Conservation (phyloP, 2,329 filamentous ascomycete genomes). For the Coniochaeta prunicola region DNA sequence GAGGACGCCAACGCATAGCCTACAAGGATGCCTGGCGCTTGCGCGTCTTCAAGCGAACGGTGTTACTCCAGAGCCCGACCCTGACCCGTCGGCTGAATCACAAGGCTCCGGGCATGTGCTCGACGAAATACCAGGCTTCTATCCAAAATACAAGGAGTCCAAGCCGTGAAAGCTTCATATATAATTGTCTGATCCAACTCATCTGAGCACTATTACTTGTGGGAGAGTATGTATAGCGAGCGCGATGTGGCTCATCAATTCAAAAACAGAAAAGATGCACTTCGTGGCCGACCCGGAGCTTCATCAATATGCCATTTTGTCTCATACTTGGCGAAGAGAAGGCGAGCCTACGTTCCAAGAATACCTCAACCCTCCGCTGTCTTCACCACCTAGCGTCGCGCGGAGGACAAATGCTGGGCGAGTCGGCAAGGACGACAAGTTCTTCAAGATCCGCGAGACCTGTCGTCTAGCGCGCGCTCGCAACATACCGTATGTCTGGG, state of each 20-base stretch:
- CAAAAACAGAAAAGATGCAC: conserved; percentile 17
- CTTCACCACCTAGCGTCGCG: not conserved
- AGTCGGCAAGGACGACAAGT: not conserved
- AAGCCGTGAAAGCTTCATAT: not conserved
- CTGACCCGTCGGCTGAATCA: not conserved
- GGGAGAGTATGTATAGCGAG: not conserved
- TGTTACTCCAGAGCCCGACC: not conserved
- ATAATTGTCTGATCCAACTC: not conserved
- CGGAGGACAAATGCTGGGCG: not conserved
- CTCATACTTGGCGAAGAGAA: conserved; percentile 2
- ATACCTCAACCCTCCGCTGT: not conserved
- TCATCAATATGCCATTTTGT: conserved; percentile 2
- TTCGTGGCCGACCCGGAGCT: not conserved
- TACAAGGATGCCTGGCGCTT: not conserved
- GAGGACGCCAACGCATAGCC: not conserved
- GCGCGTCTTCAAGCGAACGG: not conserved
- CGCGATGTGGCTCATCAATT: conserved; percentile 19
- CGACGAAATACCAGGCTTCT: not conserved
- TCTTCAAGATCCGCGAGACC: not conserved
- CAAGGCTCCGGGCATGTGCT: not conserved
- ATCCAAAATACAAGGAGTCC: not conserved
- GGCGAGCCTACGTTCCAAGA: conserved; percentile 4
- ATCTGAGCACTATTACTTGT: not conserved
- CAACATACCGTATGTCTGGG: conserved; percentile 10
- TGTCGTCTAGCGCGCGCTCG: conserved; percentile 9